Percentiles rank a stretch among this genome's conserved stretches.
Evolutionary conservation across 495 filamentous ascomycete genomes (phyloP).

Genomic region (Daldinia loculata): DNA sequence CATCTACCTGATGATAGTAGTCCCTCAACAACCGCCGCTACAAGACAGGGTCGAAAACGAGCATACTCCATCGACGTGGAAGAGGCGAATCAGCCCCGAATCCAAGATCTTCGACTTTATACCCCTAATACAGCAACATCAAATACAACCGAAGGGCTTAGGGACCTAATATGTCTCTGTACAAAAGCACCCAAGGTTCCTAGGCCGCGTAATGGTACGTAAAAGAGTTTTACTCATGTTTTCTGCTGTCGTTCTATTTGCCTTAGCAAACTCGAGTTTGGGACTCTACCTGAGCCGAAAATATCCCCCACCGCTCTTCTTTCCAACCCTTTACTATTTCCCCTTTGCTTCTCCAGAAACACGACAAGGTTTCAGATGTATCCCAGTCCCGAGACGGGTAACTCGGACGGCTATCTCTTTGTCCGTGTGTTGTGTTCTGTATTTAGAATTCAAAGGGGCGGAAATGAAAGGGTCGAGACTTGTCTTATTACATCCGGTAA

Average conservation of each 20-base stretch:
- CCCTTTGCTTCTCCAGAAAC: conserved; percentile 14
- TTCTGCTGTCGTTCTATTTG: conserved; percentile 34
- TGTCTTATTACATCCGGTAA: conserved; percentile 32
- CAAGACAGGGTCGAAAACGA: conserved; percentile 47
- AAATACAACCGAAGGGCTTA: conserved; percentile 42
- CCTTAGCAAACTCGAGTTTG: conserved; percentile 18
- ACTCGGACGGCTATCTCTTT: conserved; percentile 36
- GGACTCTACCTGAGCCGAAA: conserved; percentile 9
- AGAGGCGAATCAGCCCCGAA: conserved; percentile 54
- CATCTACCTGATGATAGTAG: conserved; percentile 13
- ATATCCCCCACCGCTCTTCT: conserved; percentile 15
- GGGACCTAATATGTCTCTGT: conserved; percentile 81
- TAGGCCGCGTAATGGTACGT: conserved; percentile 92
- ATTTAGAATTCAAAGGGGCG: conserved; percentile 30
- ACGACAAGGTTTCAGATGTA: conserved; percentile 24
- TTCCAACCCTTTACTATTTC: conserved; percentile 37
- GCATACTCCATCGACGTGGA: conserved; percentile 59
- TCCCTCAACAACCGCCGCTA: conserved; percentile 4
- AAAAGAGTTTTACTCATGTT: conserved; percentile 25
- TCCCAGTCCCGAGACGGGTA: conserved; percentile 32
- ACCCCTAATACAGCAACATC: conserved; percentile 47
- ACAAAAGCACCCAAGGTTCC: conserved; percentile 94
- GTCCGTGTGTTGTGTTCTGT: conserved; percentile 32
- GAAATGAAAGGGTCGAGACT: conserved; percentile 45
- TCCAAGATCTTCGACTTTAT: conserved; percentile 52